A percentile compares a stretch with the other conserved stretches of the same genome.
Evolutionary conservation across 108 stramenopile species (phyloP).

Genomic region (Skeletonema marinoi): DNA sequence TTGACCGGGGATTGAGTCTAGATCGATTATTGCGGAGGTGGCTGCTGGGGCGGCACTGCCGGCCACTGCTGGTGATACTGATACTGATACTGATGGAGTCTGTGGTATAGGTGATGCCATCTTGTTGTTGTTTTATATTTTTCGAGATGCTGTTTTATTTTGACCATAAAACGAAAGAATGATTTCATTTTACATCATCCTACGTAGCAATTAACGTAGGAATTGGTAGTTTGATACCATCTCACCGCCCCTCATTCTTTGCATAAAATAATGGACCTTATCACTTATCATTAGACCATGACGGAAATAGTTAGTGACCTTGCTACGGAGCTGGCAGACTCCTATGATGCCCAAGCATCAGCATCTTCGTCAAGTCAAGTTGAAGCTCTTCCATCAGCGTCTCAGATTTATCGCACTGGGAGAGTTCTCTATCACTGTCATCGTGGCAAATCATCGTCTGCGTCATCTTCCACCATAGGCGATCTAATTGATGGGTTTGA

Average conservation of each 20-base stretch:
- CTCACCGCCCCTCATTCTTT: too few species aligned
- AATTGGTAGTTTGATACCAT: too few species aligned
- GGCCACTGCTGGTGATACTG: background rate
- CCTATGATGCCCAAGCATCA: background rate
- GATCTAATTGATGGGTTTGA: conserved; percentile 29
- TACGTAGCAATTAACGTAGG: too few species aligned
- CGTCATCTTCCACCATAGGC: background rate
- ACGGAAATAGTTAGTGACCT: conserved; percentile 3
- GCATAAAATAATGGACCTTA: too few species aligned
- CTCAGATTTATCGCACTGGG: conserved; percentile 46
- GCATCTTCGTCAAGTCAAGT: background rate
- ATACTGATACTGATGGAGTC: background rate
- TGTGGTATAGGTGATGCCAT: background rate
- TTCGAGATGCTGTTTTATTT: too few species aligned
- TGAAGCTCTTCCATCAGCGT: conserved; percentile 20
- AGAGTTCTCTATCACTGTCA: conserved; percentile 31
- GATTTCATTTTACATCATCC: too few species aligned
- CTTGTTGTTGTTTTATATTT: too few species aligned
- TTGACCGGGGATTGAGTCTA: conserved; percentile 42
- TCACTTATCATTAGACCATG: background rate
- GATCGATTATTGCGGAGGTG: conserved; percentile 16
- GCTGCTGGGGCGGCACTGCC: background rate
- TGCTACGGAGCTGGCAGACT: background rate
- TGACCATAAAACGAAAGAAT: too few species aligned
- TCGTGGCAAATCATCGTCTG: background rate